Evolutionary conservation across 768 basidiomycete species (phyloP), one percentile per base, ranked within the genome.

Genomic region (Lentinula edodes): DNA sequence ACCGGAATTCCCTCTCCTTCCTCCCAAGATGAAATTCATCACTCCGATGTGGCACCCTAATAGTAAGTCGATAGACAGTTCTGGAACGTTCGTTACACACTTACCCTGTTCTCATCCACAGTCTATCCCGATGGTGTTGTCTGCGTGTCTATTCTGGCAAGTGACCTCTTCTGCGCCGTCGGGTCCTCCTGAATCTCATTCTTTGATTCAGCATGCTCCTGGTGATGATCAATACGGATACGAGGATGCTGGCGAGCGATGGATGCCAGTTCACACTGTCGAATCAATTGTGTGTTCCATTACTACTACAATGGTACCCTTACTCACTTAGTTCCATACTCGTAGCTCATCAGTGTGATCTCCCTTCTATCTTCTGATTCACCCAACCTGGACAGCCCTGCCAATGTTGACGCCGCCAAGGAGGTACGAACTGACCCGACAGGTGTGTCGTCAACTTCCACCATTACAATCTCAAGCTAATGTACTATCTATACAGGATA

Each of bases 21-120:
- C 95, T 7, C 96, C 97, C 41, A 95, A 93, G 85, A 92, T 98
- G 92, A 87, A 84, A 20, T 99, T 99, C 70, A 84, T 91, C 66
- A 98, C 97, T 1, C 89, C 88, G 39, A 91, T 99, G 84, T 93
- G 95, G 87, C 97, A 99, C 76, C 97, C 97, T 1, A 99, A 98
- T 73, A 95, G 96, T 95, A 60, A 67, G 89, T 76, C 52, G 18
- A 38, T n/a, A 18, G 28, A 4, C 28, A 28, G 28, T 41, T 42
- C 41, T 43, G 6, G 52, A 28, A 56, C 18, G 28, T 34, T 61
- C 50, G 32, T 38, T 54, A 39, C 10, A 32, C 42, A 13, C 41
- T 52, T 16, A 52, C 50, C 6, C 9, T 35, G 9, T 42, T 52
- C 6, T 20, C 46, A 0, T 20, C 5, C 5, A n/a, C 68, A 98